Base-by-base conservation (phyloP, 1,139 yeast species). In the Candida sanyaensis region DNA sequence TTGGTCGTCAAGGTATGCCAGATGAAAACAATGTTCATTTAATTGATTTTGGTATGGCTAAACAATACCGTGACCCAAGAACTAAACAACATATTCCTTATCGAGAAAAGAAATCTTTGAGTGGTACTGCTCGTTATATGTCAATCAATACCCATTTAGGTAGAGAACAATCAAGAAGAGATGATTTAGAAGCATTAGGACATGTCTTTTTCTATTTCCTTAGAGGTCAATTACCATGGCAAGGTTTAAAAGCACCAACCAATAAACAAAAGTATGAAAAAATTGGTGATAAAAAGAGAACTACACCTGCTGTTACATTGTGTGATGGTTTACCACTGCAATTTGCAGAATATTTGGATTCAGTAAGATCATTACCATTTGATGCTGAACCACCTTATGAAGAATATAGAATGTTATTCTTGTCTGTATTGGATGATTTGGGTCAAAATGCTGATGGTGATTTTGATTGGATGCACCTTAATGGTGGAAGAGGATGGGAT, bases 81-180 rank as follows among this genome's bases (percentile, higher is more conserved):
- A 89, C 97, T 5, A 88, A 90, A 64, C 93, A 86, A 65, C 99
- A 93, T 71, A 93, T 93, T 56, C 98, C 99, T 21, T 93, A 93
- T 69, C 82, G 97, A 59, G 98, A 93, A 67, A 86, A 92, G 66
- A 93, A 93, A 70, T 85, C 96, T 27, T 78, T 93, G 60, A 86
- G 96, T 66, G 99, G 99, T 44, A 93, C 99, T 3, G 98, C 98
- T 10, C 83, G 99, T 63, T 93, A 93, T 72, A 92, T 92, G 97
- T 88, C 96, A 33, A 92, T 93, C 61, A 93, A 93, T 73, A 93
- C 99, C 40, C 99, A 93, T 72, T 77, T 93, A 63, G 99, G 99
- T 42, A 82, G 97, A 64, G 99, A 93, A 69, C 99, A 93, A 71
- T 84, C 89, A 56, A 83, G 99, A 64, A 81, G 99, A 61, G 99